Evolutionary conservation across 306 rosid species (phyloP).

Genomic region (Comarum palustre): DNA sequence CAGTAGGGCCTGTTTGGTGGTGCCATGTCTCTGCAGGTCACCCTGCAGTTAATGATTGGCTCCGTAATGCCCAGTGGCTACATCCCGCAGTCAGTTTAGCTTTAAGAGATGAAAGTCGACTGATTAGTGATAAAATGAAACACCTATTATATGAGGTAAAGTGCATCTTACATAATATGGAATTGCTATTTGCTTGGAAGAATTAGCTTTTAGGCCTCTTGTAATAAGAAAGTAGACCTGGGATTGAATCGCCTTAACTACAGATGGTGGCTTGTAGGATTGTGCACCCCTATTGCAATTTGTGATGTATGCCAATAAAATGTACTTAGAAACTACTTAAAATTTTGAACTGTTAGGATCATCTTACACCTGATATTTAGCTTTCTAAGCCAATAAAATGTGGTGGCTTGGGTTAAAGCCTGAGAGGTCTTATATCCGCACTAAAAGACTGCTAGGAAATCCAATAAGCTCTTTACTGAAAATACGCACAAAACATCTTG

Average conservation of each 20-base stretch:
- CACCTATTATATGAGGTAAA: conserved; percentile 85
- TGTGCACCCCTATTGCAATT: neutral
- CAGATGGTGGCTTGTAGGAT: neutral
- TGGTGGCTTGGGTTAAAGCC: neutral
- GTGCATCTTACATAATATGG: conserved; percentile 13
- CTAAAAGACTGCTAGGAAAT: neutral
- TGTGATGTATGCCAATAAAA: neutral
- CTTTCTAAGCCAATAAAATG: neutral
- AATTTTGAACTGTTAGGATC: neutral
- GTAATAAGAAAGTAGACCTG: neutral
- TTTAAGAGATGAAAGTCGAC: conserved; percentile 70
- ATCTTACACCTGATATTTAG: neutral
- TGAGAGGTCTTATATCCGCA: neutral
- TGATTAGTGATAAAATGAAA: conserved; percentile 85
- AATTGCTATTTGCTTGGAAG: conserved; percentile 11
- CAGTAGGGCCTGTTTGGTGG: conserved; percentile 95
- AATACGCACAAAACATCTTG: neutral
- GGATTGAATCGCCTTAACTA: neutral
- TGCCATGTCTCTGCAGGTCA: conserved; percentile 80
- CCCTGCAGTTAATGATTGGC: conserved; percentile 66
- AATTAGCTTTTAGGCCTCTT: neutral
- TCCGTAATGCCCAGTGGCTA: conserved; percentile 73
- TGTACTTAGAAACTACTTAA: neutral
- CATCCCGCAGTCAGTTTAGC: conserved; percentile 91
- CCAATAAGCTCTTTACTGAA: neutral